Evolutionary conservation across 495 filamentous ascomycete genomes (phyloP).

Genomic region (Cenococcum geophilum): DNA sequence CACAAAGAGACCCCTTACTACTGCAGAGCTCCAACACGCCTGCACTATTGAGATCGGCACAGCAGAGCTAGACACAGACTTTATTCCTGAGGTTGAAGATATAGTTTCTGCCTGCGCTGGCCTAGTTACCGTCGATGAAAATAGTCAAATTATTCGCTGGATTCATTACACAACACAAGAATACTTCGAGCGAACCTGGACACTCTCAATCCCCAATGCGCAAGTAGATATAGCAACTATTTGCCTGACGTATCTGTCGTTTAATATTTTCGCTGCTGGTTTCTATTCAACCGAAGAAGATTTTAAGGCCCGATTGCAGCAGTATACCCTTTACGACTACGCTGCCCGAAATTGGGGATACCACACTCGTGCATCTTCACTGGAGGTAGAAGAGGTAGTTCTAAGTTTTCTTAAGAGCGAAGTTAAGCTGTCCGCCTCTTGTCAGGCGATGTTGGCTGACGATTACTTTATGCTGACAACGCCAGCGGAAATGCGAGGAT

Average conservation of each 20-base stretch:
- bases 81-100: slow-evolving; percentile 38
- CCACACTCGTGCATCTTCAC: slow-evolving; percentile 21
- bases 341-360: slow-evolving; percentile 43
- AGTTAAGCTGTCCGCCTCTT: neutral
- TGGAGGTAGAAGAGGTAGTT: neutral
- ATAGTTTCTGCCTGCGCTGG: slow-evolving; percentile 47
- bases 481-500: neutral
- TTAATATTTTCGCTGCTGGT: slow-evolving; percentile 28
- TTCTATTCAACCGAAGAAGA: slow-evolving; percentile 28
- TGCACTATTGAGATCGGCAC: slow-evolving; percentile 38
- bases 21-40: slow-evolving; percentile 45
- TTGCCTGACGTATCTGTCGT: neutral
- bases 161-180: slow-evolving; percentile 40
- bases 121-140: slow-evolving; percentile 45
- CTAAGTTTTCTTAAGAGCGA: neutral
- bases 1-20: slow-evolving; percentile 39
- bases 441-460: neutral
- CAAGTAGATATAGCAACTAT: neutral
- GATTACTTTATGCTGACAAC: neutral
- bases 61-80: slow-evolving; percentile 37
- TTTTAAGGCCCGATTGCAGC: slow-evolving; percentile 26
- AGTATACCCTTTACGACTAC: slow-evolving; percentile 41
- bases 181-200: neutral
- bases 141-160: slow-evolving; percentile 45
- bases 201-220: neutral